Evolutionary conservation across 2,329 filamentous ascomycete species (phyloP).

Genomic region (Ophiostoma ips): DNA sequence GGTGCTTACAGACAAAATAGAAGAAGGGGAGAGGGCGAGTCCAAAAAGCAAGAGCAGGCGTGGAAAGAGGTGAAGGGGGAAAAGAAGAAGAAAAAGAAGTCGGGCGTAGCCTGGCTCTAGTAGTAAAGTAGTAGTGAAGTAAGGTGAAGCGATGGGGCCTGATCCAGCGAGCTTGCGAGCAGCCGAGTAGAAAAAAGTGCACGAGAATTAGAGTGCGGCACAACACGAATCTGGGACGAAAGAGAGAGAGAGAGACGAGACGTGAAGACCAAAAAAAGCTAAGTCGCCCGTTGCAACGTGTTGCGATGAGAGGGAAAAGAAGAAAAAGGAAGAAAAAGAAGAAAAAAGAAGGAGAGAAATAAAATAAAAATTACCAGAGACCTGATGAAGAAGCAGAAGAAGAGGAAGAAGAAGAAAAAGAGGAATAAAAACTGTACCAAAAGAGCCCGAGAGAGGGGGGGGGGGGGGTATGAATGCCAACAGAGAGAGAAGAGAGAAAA

Average conservation of each 20-base stretch:
- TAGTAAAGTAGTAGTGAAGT: slow-evolving; percentile 1
- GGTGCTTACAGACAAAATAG: not conserved
- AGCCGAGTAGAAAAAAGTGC: slow-evolving; percentile 5
- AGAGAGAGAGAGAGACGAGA: not conserved
- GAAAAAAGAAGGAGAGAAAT: slow-evolving; percentile 3
- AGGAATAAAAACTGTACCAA: not conserved
- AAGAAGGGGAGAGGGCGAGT: not conserved
- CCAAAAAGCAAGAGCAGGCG: not conserved
- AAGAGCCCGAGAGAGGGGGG: too few species aligned
- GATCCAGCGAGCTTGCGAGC: not conserved
- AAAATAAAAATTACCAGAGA: not conserved
- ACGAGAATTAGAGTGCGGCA: not conserved
- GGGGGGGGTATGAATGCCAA: too few species aligned
- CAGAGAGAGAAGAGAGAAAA: slow-evolving; percentile 1
- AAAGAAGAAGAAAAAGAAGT: slow-evolving; percentile 3
- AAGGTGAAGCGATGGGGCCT: not conserved
- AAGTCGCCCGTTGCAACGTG: not conserved
- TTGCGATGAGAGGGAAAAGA: not conserved
- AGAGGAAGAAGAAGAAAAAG: not conserved
- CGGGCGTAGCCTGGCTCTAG: not conserved
- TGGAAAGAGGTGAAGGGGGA: not conserved
- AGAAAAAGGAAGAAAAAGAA: slow-evolving; percentile 2
- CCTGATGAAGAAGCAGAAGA: slow-evolving; percentile 1
- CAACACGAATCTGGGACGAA: too few species aligned
- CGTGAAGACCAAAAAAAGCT: not conserved